Percentiles rank a stretch among this genome's conserved stretches.
These are phyloP conservation scores for Parascedosporium putredinis DNA, from an alignment of 2,329 filamentous ascomycete genomes.

Conservation along the genomic window DNA sequence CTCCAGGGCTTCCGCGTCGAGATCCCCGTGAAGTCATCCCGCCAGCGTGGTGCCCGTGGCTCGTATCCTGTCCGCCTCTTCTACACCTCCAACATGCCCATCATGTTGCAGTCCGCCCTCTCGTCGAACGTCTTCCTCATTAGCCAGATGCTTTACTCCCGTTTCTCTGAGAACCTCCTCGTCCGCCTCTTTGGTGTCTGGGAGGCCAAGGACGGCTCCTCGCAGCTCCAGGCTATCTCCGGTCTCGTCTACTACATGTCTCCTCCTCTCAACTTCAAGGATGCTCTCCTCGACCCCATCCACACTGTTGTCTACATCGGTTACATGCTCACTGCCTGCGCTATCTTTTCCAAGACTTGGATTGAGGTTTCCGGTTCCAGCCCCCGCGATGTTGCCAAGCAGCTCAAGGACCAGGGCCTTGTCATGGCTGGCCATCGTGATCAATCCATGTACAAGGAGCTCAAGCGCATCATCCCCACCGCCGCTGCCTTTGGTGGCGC, in stretches of 20 bases:
- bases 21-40: slow-evolving; percentile 98
- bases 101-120: slow-evolving; percentile 98
- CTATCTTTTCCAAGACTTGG: slow-evolving; percentile 99
- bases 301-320: slow-evolving; percentile 91
- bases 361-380: slow-evolving; percentile 98
- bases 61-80: slow-evolving; percentile 98
- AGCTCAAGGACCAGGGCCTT: slow-evolving; percentile 98
- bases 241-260: slow-evolving; percentile 99
- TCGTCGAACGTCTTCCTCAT: slow-evolving; percentile 99
- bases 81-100: slow-evolving; percentile 99
- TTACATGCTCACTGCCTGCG: slow-evolving; percentile 97
- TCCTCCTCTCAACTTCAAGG: slow-evolving; percentile 92
- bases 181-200: slow-evolving; percentile 96
- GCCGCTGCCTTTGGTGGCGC: slow-evolving; percentile 97
- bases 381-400: slow-evolving; percentile 96
- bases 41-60: slow-evolving; percentile 96
- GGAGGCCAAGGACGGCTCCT: slow-evolving; percentile 93
- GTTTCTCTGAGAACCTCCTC: slow-evolving; percentile 97
- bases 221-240: slow-evolving; percentile 86
- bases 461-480: slow-evolving; percentile 98
- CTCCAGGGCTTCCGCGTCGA: slow-evolving; percentile 98
- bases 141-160: slow-evolving; percentile 98
- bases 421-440: slow-evolving; percentile 99
- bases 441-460: slow-evolving; percentile 99
- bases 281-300: slow-evolving; percentile 84